Percentiles rank a stretch among this genome's conserved stretches.
Evolutionary conservation across 225 moss, liverwort and hornwort genomes (phyloP).

Genomic region (Lunularia cruciata): DNA sequence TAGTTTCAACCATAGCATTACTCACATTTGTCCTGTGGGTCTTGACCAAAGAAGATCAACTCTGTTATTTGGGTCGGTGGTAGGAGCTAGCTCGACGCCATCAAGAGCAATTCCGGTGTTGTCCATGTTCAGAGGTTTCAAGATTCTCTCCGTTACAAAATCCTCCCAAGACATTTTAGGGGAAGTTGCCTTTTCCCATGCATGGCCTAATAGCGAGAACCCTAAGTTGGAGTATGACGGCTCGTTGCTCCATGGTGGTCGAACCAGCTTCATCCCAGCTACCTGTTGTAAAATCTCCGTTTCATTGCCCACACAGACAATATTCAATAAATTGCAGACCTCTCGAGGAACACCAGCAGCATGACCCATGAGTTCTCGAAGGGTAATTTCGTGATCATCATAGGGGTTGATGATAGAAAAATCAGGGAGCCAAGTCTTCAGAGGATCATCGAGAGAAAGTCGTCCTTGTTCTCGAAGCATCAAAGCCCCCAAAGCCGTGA

Average conservation of each 20-base stretch:
- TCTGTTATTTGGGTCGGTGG: constrained; percentile 19
- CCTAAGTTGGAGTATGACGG: constrained; percentile 60
- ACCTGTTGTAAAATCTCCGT: constrained; percentile 39
- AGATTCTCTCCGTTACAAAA: constrained; percentile 41
- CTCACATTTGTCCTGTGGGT: constrained; percentile 54
- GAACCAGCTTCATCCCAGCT: constrained; percentile 47
- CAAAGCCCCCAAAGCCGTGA: constrained; percentile 47
- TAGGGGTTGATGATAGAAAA: constrained; percentile 52
- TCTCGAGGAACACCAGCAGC: constrained; percentile 48
- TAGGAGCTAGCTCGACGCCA: constrained; percentile 48
- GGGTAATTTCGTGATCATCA: constrained; percentile 41
- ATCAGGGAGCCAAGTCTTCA: constrained; percentile 41
- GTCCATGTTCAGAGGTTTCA: constrained; percentile 44
- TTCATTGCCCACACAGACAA: constrained; percentile 37
- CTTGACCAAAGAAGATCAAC: constrained; percentile 45
- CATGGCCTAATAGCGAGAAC: constrained; percentile 42
- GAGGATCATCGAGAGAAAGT: constrained; percentile 48
- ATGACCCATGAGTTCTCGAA: constrained; percentile 56
- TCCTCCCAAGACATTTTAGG: constrained; percentile 47
- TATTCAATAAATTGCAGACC: constrained; percentile 32
- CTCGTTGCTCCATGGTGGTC: constrained; percentile 42
- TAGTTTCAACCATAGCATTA: too few relatives aligned
- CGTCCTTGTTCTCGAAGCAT: constrained; percentile 43
- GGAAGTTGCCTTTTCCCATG: constrained; percentile 61
- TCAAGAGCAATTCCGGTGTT: constrained; percentile 37